A percentile compares a stretch with the other conserved stretches of the same genome.
phyloP scores from a whole-genome alignment of 176 grass and related monocot genomes.

The Triticum turgidum region DNA sequence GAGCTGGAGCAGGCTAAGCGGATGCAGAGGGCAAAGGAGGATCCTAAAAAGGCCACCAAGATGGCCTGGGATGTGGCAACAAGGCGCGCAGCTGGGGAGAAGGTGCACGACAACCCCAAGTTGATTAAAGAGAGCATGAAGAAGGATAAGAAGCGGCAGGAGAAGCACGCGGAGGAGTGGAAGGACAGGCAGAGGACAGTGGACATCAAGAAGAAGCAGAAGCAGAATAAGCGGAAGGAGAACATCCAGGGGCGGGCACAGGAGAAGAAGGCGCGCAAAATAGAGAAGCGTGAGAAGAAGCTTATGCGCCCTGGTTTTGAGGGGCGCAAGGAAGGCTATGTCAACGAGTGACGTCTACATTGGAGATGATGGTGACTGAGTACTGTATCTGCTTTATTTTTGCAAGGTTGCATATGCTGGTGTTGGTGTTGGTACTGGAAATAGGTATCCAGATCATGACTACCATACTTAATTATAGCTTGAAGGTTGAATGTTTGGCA shows the following conservation, averaged over 20 bases:
- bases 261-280: constrained; percentile 70
- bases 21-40: constrained; percentile 65
- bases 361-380: neutral
- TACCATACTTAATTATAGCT: constrained; percentile 1
- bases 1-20: constrained; percentile 64
- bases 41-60: constrained; percentile 64
- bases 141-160: constrained; percentile 67
- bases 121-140: constrained; percentile 83
- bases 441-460: constrained; percentile 19
- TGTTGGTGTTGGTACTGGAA: neutral
- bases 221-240: constrained; percentile 57
- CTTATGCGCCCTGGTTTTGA: constrained; percentile 90
- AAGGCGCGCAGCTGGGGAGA: constrained; percentile 71
- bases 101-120: constrained; percentile 89
- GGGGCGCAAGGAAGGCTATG: constrained; percentile 78
- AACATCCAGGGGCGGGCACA: constrained; percentile 79
- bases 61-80: constrained; percentile 74
- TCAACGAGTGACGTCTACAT: constrained; percentile 47
- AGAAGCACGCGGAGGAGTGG: constrained; percentile 63
- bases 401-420: constrained; percentile 9
- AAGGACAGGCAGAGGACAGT: constrained; percentile 59
- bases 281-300: constrained; percentile 97
- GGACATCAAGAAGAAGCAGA: constrained; percentile 48
- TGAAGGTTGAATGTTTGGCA: constrained; percentile 21
- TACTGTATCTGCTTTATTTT: constrained; percentile 11